Evolutionary conservation across 2,329 filamentous ascomycete species (phyloP).

Genomic region (Mariannaea sp.): DNA sequence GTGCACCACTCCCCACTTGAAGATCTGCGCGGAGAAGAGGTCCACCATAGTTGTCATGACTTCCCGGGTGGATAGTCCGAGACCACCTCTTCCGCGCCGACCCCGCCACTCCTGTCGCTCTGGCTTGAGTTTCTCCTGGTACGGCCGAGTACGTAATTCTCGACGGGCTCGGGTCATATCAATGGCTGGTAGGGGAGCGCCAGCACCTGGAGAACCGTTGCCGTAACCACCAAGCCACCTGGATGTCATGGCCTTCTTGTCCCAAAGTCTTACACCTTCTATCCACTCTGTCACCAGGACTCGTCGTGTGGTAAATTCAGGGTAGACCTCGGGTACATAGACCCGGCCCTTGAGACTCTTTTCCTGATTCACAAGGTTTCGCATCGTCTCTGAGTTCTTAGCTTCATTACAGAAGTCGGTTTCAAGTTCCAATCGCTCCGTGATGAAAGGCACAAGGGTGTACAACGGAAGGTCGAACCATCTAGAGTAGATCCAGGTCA

Average conservation of each 20-base stretch:
- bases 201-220: conserved; percentile 78
- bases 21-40: conserved; percentile 96
- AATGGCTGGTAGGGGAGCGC: conserved; percentile 61
- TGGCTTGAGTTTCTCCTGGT: conserved; percentile 72
- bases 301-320: conserved; percentile 78
- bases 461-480: conserved; percentile 95
- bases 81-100: conserved; percentile 71
- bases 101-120: conserved; percentile 81
- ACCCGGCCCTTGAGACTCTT: conserved; percentile 77
- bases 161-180: conserved; percentile 52
- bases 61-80: conserved; percentile 80
- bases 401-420: conserved; percentile 96
- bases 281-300: conserved; percentile 98
- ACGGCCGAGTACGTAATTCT: conserved; percentile 56
- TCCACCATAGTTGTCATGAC: conserved; percentile 98
- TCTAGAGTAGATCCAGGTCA: conserved; percentile 80
- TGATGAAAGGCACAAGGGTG: conserved; percentile 88
- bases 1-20: conserved; percentile 93
- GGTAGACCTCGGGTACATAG: conserved; percentile 85
- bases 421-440: conserved; percentile 87
- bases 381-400: conserved; percentile 84
- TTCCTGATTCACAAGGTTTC: conserved; percentile 74
- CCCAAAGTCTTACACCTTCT: conserved; percentile 90
- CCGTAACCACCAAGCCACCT: conserved; percentile 80
- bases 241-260: conserved; percentile 78